Conservation (phyloP, 2,329 filamentous ascomycete species). For the Samsoniella hepiali region DNA sequence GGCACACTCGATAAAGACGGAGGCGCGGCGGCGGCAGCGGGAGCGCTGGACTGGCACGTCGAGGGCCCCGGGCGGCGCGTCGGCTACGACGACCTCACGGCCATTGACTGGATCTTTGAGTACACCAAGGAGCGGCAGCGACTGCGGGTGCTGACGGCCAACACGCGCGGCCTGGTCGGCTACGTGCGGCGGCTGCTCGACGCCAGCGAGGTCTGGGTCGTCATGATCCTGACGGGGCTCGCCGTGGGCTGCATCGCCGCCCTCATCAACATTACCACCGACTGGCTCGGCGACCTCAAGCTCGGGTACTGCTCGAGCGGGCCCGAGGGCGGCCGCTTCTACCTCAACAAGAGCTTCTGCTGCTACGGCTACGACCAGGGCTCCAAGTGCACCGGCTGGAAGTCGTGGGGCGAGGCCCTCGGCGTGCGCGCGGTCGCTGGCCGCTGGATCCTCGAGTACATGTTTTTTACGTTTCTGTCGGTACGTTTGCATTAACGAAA, state of each 20-base stretch:
- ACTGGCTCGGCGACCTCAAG: conserved; percentile 93
- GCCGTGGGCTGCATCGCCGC: conserved; percentile 82
- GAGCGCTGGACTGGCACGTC: conserved; percentile 74
- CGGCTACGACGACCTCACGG: conserved; percentile 92
- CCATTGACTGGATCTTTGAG: conserved; percentile 99
- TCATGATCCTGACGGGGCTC: conserved; percentile 81
- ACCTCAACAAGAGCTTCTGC: conserved; percentile 87
- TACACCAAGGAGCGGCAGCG: conserved; percentile 94
- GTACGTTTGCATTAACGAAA: conserved; percentile 47
- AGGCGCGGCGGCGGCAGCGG: conserved; percentile 40
- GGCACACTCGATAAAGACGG: not conserved
- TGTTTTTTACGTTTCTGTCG: conserved; percentile 81
- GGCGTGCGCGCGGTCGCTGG: conserved; percentile 63
- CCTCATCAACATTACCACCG: conserved; percentile 81
- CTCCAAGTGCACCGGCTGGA: conserved; percentile 82
- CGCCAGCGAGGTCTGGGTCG: conserved; percentile 85
- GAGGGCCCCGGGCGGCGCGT: conserved; percentile 87
- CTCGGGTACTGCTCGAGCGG: conserved; percentile 77
- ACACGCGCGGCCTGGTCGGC: conserved; percentile 67
- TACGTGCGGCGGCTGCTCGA: conserved; percentile 72
- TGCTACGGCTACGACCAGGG: conserved; percentile 87
- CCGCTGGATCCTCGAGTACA: conserved; percentile 79
- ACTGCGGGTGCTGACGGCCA: conserved; percentile 69
- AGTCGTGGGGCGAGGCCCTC: conserved; percentile 75
- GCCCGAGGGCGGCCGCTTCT: conserved; percentile 78